Percentiles rank a stretch among this genome's conserved stretches.
Evolutionary conservation across 352 stramenopile genomes (phyloP).

Genomic region (Phytophthora macrochlamydospora): DNA sequence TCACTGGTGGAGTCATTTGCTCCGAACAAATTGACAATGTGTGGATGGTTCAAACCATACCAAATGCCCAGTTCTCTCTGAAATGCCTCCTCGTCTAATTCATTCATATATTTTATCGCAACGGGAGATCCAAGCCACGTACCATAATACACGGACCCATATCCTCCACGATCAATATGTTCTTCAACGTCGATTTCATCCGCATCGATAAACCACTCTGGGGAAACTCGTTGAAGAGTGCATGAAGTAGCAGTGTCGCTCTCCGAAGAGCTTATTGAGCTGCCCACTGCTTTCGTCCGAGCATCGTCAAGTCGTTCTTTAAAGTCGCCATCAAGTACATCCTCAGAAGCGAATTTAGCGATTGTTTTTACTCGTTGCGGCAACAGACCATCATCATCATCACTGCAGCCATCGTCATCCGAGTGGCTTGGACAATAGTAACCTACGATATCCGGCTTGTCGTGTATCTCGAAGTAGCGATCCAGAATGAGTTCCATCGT

Average conservation of each 20-base stretch:
- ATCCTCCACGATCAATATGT: not conserved
- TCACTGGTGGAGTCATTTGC: not conserved
- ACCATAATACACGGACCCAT: not conserved
- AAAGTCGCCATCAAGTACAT: not conserved
- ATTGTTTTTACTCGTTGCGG: not conserved
- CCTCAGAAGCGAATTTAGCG: not conserved
- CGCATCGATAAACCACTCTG: not conserved
- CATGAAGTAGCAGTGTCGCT: not conserved
- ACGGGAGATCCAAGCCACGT: not conserved
- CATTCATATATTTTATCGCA: not conserved
- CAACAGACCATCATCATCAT: not conserved
- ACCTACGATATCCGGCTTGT: not conserved
- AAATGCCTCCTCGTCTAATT: not conserved
- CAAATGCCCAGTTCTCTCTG: not conserved
- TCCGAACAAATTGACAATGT: not conserved
- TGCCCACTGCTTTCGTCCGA: not conserved
- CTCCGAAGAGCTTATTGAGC: not conserved
- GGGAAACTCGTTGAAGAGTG: not conserved
- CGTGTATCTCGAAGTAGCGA: not conserved
- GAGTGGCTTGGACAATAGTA: not conserved
- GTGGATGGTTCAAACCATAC: not conserved
- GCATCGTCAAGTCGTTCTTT: not conserved
- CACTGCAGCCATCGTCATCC: not conserved
- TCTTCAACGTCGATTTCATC: not conserved
- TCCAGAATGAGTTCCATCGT: not conserved